Base-by-base conservation (phyloP, 495 filamentous ascomycete species). In the Platismatia glauca region DNA sequence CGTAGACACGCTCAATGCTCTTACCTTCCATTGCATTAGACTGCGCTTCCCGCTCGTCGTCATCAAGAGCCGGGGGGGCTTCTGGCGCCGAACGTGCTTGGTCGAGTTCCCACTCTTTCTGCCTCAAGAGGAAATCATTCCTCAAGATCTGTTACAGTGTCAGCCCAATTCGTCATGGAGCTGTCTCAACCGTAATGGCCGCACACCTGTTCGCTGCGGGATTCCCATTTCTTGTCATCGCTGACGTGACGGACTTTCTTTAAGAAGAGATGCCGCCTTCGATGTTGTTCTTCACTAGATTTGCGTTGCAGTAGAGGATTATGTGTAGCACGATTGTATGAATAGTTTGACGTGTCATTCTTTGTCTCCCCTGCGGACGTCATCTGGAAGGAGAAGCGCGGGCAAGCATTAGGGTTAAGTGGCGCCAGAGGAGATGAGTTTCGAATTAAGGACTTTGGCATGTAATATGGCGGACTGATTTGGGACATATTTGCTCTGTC, bases 161-260 rank as follows among this genome's bases (percentile, higher is more conserved):
- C 33, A 62, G 27, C 34, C 27, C n/a, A 33, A 46, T 43, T 41
- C 20, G 44, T 48, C 15, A 38, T 46, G 22, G 20, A 57, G 31
- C 13, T 44, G 27, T 58, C 61, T 31, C 58, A 33, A 16, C 0
- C 0, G 13, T n/a, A 29, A 33, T 9, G 16, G 53, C 33, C 18
- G 70, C 74, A 34, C 76, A 95, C 84, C 80, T 95, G 87, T 62
- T 96, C 90, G 53, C 89, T 88, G 3, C 89, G 75, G 77, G 44
- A 84, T 82, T 75, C 90, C 77, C 72, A 82, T 62, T 73, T 86
- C 71, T 82, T 86, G 83, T 72, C 79, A 68, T 95, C 89, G 5
- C 86, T 77, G 43, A 82, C 80, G 64, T 85, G 82, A 68, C 84
- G 78, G n/a, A 96, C 86, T 58, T 86, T 89, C 67, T 87, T 83